Evolutionary conservation across 768 basidiomycete species (phyloP), one percentile per base, ranked within the genome.

Genomic region (Lentinula detonsa): DNA sequence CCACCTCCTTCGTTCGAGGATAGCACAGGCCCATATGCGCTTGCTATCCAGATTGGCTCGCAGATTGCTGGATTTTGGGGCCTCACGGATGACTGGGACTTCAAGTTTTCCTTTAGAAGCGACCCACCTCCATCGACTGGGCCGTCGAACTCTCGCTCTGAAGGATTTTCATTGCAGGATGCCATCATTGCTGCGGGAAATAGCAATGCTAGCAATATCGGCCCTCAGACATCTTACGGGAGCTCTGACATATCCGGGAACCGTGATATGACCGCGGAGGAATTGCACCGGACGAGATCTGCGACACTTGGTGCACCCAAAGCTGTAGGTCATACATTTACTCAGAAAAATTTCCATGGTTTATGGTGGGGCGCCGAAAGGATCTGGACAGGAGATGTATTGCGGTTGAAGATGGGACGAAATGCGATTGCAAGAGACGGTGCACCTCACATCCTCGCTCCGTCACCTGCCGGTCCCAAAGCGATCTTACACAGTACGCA

Each of bases 321-420:
- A 31, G 46, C 53, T 35, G 34, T 59, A 6, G 39, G 50, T 2
- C 75, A 78, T 53, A 70, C 67, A 1, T 68, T 78, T 34, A 74
- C 72, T 0, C 87, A 90, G 67, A 80, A 73, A 53, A 77, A 85
- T 45, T 92, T 85, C 68, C 90, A 93, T 67, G 91, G 91, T 1
- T 68, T 95, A 7, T 96, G 92, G 92, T 91, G 90, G 88, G 94
- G 94, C 7, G 84, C 87, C 1, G 93, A 95, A 68, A 81, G 91
- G 34, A 90, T 95, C 57, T 96, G 93, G 93, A 76, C 81, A 4
- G 90, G 89, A 61, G 93, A 96, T 63, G 81, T 95, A 59, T 82
- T 95, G 40, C 83, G 93, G 23, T 76, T 96, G 53, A 91, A 91
- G 66, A 72, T 88, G 28, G 81, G 85, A 1, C 81, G 90, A 42